These are phyloP conservation scores for Gorgonomyces haynaldii DNA, from an alignment of 192 early-diverging fungal genomes.

Conservation along the genomic window DNA sequence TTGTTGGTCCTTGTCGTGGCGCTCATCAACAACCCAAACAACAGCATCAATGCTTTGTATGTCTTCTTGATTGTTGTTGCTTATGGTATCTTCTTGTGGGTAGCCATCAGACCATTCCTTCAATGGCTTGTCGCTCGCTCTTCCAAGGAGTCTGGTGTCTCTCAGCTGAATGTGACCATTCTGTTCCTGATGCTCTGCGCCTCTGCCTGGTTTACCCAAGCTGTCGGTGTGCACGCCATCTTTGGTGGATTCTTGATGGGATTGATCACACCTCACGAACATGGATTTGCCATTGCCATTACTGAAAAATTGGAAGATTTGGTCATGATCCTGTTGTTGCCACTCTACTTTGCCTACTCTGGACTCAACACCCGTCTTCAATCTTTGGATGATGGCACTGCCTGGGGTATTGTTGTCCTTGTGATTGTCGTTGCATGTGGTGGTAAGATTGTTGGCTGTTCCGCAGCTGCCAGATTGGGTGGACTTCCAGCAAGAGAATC, in stretches of 20 bases:
- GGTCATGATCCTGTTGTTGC: slow-evolving; percentile 73
- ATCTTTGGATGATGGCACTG: slow-evolving; percentile 50
- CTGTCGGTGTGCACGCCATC: slow-evolving; percentile 84
- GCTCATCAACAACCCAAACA: slow-evolving; percentile 68
- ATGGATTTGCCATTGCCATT: slow-evolving; percentile 73
- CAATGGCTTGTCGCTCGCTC: slow-evolving; percentile 12
- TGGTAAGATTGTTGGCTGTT: slow-evolving; percentile 82
- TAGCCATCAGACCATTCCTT: slow-evolving; percentile 57
- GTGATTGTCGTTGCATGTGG: slow-evolving; percentile 63
- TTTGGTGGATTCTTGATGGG: slow-evolving; percentile 89
- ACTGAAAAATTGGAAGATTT: slow-evolving; percentile 91
- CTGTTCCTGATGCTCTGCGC: slow-evolving; percentile 59
- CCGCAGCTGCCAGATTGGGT: slow-evolving; percentile 48
- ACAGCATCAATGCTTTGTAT: slow-evolving; percentile 64
- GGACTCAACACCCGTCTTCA: slow-evolving; percentile 82
- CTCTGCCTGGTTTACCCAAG: slow-evolving; percentile 64
- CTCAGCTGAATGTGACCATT: slow-evolving; percentile 52
- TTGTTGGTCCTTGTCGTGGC: slow-evolving; percentile 61
- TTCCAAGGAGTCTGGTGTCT: slow-evolving; percentile 13
- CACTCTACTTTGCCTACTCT: slow-evolving; percentile 87
- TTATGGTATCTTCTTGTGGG: slow-evolving; percentile 58
- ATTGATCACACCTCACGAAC: slow-evolving; percentile 76
- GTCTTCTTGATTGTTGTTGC: slow-evolving; percentile 63
- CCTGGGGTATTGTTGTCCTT: slow-evolving; percentile 70
- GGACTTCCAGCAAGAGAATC: slow-evolving; percentile 76